Conservation (phyloP, 805 yeast genomes). For the Naumovozyma castellii region DNA sequence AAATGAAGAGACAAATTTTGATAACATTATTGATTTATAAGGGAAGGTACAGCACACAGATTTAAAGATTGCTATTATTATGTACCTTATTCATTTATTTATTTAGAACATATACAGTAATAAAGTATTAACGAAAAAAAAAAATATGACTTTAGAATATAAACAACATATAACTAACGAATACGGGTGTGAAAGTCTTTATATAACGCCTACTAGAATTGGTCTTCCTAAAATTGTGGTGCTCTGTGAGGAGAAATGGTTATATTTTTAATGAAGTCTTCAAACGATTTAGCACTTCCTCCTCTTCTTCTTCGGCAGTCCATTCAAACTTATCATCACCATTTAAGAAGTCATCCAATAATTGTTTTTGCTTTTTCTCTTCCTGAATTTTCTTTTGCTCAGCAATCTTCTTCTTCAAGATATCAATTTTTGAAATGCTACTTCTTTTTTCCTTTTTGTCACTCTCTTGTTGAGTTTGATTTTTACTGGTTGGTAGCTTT, state of each 20-base stretch:
- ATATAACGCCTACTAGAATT: too few species aligned
- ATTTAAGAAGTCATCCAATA: constrained; percentile 23
- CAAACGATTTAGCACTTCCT: background rate
- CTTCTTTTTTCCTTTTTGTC: background rate
- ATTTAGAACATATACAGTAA: background rate
- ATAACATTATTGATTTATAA: background rate
- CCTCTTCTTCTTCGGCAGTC: constrained; percentile 19
- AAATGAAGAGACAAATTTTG: too few species aligned
- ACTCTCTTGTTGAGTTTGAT: background rate
- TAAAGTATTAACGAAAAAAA: background rate
- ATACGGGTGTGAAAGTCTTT: too few species aligned
- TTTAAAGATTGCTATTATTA: background rate
- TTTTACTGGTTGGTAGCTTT: background rate
- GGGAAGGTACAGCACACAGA: too few species aligned
- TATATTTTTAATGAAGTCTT: background rate
- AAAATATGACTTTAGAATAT: background rate
- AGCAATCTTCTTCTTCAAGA: constrained; percentile 23
- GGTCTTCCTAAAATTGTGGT: too few species aligned
- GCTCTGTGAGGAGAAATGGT: too few species aligned
- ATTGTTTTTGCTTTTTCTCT: constrained; percentile 14
- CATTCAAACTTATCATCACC: constrained; percentile 20
- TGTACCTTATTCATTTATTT: background rate
- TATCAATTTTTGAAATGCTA: constrained; percentile 8
- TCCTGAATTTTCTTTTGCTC: constrained; percentile 22
- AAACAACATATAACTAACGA: too few species aligned